phyloP scores from a whole-genome alignment of 208 protist species.

The Trichomonas gallinae region DNA sequence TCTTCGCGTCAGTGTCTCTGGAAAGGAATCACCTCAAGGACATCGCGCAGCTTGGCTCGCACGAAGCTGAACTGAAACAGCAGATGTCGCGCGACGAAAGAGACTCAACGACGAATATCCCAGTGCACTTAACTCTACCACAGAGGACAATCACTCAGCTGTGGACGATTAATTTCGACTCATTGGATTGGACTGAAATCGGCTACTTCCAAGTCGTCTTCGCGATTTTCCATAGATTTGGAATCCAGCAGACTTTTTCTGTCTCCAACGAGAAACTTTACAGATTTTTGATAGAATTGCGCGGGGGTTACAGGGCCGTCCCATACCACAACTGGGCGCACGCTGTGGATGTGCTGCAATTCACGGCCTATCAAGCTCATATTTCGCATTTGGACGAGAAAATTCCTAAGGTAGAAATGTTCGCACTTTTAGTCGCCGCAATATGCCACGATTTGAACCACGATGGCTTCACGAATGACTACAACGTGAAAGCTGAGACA shows the following conservation, averaged over 20 bases:
- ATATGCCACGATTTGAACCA: constrained; percentile 87
- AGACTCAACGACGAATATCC: neutral
- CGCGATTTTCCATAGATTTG: neutral
- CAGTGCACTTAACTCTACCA: neutral
- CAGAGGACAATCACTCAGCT: neutral
- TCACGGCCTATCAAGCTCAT: constrained; percentile 36
- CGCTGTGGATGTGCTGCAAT: constrained; percentile 53
- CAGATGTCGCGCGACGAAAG: neutral
- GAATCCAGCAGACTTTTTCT: neutral
- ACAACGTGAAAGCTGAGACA: constrained; percentile 65
- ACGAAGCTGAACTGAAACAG: neutral
- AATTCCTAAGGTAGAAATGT: constrained; percentile 52
- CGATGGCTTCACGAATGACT: constrained; percentile 83
- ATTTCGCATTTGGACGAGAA: constrained; percentile 46
- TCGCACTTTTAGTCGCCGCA: constrained; percentile 63
- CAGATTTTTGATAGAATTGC: constrained; percentile 3
- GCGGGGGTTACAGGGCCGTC: constrained; percentile 27
- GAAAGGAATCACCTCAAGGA: neutral
- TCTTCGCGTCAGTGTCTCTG: neutral
- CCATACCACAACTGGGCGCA: constrained; percentile 58
- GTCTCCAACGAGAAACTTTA: neutral
- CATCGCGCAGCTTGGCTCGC: neutral
- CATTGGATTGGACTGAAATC: neutral
- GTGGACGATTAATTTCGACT: neutral
- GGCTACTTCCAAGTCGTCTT: neutral